These are phyloP conservation scores for Zancudomyces culisetae DNA, from an alignment of 371 early-diverging fungal genomes.

Conservation along the genomic window DNA sequence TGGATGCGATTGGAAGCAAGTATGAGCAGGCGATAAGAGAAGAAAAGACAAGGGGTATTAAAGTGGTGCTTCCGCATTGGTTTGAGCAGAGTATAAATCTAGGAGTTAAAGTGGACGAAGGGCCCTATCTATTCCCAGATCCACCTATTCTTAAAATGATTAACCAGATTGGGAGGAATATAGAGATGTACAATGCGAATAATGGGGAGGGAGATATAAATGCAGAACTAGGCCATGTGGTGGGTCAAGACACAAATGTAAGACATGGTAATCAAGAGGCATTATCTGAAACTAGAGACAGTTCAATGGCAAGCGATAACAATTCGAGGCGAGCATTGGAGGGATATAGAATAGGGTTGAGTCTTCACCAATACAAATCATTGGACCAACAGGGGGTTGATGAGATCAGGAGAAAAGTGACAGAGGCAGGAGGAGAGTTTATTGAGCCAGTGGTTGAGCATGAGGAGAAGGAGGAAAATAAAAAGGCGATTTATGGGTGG, in stretches of 20 bases:
- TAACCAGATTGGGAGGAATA: not conserved
- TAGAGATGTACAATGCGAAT: not conserved
- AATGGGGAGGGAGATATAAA: not conserved
- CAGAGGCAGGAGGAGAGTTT: conserved; percentile 33
- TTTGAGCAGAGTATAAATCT: conserved; percentile 50
- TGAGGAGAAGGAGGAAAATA: not conserved
- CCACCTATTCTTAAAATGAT: conserved; percentile 21
- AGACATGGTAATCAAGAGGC: not conserved
- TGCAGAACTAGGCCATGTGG: not conserved
- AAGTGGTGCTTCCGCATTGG: conserved; percentile 56
- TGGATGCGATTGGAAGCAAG: conserved; percentile 17
- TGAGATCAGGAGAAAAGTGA: conserved; percentile 22
- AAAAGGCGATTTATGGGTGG: not conserved
- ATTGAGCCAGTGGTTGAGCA: conserved; percentile 9
- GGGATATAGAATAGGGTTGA: conserved; percentile 20
- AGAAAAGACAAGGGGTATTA: conserved; percentile 27
- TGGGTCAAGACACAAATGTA: conserved; percentile 1
- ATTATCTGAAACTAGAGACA: not conserved
- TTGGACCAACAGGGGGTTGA: conserved; percentile 11
- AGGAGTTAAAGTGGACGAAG: conserved; percentile 27
- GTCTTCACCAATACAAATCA: conserved; percentile 7
- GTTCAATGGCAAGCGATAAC: not conserved
- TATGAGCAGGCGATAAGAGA: conserved; percentile 29
- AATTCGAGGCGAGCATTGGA: conserved; percentile 9
- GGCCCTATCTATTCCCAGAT: conserved; percentile 28